These are phyloP conservation scores for Kodamaea derodonti DNA, from an alignment of 1,139 yeast species.

Conservation along the genomic window DNA sequence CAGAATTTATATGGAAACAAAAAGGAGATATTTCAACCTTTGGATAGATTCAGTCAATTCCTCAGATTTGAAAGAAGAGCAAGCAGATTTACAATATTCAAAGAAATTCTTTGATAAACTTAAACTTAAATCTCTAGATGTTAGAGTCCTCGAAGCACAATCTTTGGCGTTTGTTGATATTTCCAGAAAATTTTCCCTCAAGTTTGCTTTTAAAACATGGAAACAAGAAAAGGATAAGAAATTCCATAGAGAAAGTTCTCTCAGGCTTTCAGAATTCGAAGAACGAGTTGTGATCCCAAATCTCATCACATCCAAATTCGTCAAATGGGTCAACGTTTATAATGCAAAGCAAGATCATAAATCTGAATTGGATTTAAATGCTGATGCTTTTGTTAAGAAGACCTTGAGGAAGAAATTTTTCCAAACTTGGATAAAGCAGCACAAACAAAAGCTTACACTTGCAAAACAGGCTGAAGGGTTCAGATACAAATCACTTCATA, in stretches of 20 bases:
- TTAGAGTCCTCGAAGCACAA: slow-evolving; percentile 2
- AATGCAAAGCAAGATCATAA: slow-evolving; percentile 12
- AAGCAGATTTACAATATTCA: slow-evolving; percentile 19
- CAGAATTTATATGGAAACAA: neutral
- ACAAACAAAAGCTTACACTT: slow-evolving; percentile 7
- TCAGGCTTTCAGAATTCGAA: slow-evolving; percentile 15
- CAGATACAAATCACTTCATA: slow-evolving; percentile 20
- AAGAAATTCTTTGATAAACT: slow-evolving; percentile 16
- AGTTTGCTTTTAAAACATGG: slow-evolving; percentile 17
- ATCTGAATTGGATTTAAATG: slow-evolving; percentile 12
- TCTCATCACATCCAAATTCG: slow-evolving; percentile 11
- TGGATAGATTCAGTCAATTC: slow-evolving; percentile 3
- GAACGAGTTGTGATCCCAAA: slow-evolving; percentile 10
- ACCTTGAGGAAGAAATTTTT: slow-evolving; percentile 9
- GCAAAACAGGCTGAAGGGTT: slow-evolving; percentile 17
- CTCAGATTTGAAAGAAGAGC: slow-evolving; percentile 3
- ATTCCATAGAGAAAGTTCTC: slow-evolving; percentile 14
- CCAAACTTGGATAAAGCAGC: slow-evolving; percentile 15
- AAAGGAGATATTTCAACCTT: slow-evolving; percentile 1
- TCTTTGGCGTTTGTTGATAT: slow-evolving; percentile 5
- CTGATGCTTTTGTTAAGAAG: slow-evolving; percentile 12
- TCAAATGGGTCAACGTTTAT: slow-evolving; percentile 21
- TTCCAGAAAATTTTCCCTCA: slow-evolving; percentile 6
- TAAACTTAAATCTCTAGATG: slow-evolving; percentile 1
- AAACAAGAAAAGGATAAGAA: slow-evolving; percentile 11